phyloP scores from a whole-genome alignment of 140 eudicot genomes.

The Flaveria floridana region DNA sequence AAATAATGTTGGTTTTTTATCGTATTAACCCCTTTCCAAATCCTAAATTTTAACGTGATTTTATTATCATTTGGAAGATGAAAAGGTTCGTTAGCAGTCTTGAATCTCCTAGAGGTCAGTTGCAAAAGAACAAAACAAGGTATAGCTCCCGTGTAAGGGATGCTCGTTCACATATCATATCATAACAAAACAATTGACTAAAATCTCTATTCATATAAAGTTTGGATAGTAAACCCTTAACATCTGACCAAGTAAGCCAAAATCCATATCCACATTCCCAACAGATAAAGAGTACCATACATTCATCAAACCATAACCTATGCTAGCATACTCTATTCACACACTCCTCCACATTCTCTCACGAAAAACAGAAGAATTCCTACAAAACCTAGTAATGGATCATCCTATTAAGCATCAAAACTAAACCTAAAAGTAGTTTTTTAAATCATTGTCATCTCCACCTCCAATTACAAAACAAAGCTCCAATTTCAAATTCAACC shows the following conservation, averaged over 20 bases:
- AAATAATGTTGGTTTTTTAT: neutral
- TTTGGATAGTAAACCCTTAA: neutral
- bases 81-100: neutral
- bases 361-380: neutral
- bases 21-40: neutral
- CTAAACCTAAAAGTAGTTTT: neutral
- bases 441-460: neutral
- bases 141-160: neutral
- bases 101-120: neutral
- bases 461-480: constrained; percentile 12
- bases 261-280: neutral
- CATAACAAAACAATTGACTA: neutral
- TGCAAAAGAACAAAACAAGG: neutral
- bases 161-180: neutral
- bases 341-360: constrained; percentile 2
- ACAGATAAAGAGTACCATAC: neutral
- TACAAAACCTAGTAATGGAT: constrained; percentile 6
- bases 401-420: neutral
- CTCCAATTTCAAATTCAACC: neutral
- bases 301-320: neutral
- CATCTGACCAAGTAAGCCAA: neutral
- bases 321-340: neutral
- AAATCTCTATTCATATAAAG: neutral
- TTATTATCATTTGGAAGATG: neutral
- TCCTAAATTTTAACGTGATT: neutral